Evolutionary conservation across 305 asterid genomes (phyloP), one percentile per base, ranked within the genome.

Genomic region (Salvia sclarea): DNA sequence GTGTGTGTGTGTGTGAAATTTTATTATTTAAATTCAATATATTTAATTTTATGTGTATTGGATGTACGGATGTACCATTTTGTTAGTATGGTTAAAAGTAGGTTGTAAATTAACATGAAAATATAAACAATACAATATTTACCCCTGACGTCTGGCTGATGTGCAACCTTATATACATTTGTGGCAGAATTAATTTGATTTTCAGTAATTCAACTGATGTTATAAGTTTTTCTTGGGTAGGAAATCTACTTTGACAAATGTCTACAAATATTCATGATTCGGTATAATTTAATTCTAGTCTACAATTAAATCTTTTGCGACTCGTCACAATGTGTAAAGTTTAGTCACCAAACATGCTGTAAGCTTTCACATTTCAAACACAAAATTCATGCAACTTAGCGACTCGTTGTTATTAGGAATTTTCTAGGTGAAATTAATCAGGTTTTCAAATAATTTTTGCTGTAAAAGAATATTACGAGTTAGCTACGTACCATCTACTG

Each of bases 141-240:
- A 12, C 14, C 9, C 54, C 49, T 61, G 79, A 75, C 75, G 75
- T 54, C 16, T 33, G 75, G 64, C 66, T 54, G 67, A 66, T 58
- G 58, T 44, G 40, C 12, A 47, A 21, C 54, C 54, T 33, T 16
- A 16, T 20, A n/a, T n/a, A n/a, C n/a, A n/a, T 61, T 38, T 20
- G 52, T 61, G 25, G 6, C 45, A 18, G 2, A 54, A 25, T 21
- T 13, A 24, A 40, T 22, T 50, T 50, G 0, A 50, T 50, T 22
- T 31, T 50, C 1, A 18, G 3, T 8, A 48, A 48, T 17, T 18
- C 30, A 2, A 30, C 2, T 9, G 8, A 21, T 50, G 58, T 3
- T 10, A 21, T 50, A 21, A 21, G 0, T 21, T 50, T 62, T 63
- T 61, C 55, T 43, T 43, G 25, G 44, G 69, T 45, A 45, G 69